Base-by-base conservation (phyloP, 2,329 filamentous ascomycete genomes). In the Gaeumannomyces tritici region DNA sequence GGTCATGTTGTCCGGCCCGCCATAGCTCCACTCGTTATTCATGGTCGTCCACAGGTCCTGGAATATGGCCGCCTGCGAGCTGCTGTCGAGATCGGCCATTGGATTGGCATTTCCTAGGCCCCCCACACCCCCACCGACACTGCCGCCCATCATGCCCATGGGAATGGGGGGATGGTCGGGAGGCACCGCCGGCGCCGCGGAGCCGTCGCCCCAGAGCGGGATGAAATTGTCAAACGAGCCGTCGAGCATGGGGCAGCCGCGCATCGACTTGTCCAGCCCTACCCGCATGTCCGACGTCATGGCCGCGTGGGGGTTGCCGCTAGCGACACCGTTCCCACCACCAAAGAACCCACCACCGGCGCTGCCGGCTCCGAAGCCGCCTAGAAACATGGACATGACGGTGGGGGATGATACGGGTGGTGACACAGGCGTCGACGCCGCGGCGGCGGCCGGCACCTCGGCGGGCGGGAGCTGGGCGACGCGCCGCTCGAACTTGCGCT, bases 161-260 rank as follows among this genome's bases (percentile, higher is more conserved):
- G 33, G 4, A 24, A 60, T n/a, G 4, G 42, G 31, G 4, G 42
- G 31, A 28, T 28, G 26, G 6, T 54, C 59, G 18, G 57, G 59
- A 18, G 55, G 55, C 47, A 57, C 62, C 26, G 58, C 57, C 28
- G 68, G 63, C 57, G 60, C 67, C 18, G 65, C 60, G 62, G 66
- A 75, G 62, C 59, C 70, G 8, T 76, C 75, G 31, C 79, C 76
- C 80, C 80, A 83, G 28, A 74, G 67, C 0, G 75, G 71, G 29
- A 80, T 70, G 58, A 78, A 81, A 35, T 72, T 67, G n/a, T 80
- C 76, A 63, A 83, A 65, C 63, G 75, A 81, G 11, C 76, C 79
- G 64, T 83, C 80, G 55, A 83, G 70, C 77, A 83, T 80, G 18
- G 81, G 81, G 63, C 81, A 84, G 5, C 71, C 72, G 24, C 65